Evolutionary conservation across 352 stramenopile species (phyloP).

Genomic region (Phytopythium helicoides): DNA sequence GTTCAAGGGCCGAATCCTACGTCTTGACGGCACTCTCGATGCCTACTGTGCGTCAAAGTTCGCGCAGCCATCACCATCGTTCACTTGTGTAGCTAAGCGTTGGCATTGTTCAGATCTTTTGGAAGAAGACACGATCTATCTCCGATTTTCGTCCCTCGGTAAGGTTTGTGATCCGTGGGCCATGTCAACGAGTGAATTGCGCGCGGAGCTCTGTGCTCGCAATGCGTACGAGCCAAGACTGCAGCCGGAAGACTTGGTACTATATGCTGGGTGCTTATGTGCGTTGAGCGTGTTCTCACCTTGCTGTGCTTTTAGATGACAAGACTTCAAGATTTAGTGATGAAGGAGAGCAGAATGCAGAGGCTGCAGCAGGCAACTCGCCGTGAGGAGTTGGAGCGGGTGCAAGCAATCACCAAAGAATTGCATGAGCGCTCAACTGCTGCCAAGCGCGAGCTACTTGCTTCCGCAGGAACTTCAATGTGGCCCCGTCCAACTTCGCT

Average conservation of each 20-base stretch:
- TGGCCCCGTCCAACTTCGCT: constrained; percentile 41
- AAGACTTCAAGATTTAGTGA: constrained; percentile 47
- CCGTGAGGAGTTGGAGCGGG: constrained; percentile 42
- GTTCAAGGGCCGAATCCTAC: constrained; percentile 65
- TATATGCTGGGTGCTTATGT: background rate
- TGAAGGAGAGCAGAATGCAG: constrained; percentile 65
- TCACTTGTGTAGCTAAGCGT: no score
- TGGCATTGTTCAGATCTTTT: constrained; percentile 43
- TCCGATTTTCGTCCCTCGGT: constrained; percentile 61
- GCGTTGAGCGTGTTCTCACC: background rate
- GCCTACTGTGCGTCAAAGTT: constrained; percentile 46
- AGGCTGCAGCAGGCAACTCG: constrained; percentile 62
- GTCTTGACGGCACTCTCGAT: constrained; percentile 58
- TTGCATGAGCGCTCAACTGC: constrained; percentile 21
- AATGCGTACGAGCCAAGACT: constrained; percentile 62
- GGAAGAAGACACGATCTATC: constrained; percentile 69
- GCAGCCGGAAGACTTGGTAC: constrained; percentile 64
- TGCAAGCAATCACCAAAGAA: constrained; percentile 59
- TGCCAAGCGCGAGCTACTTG: constrained; percentile 9
- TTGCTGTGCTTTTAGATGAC: constrained; percentile 37
- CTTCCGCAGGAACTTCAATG: background rate
- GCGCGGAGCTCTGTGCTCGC: constrained; percentile 47
- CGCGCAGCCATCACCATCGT: no score
- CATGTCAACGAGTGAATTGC: constrained; percentile 76
- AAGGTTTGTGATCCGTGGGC: constrained; percentile 69